Evolutionary conservation across 768 basidiomycete genomes (phyloP).

Genomic region (Suillus brevipes): DNA sequence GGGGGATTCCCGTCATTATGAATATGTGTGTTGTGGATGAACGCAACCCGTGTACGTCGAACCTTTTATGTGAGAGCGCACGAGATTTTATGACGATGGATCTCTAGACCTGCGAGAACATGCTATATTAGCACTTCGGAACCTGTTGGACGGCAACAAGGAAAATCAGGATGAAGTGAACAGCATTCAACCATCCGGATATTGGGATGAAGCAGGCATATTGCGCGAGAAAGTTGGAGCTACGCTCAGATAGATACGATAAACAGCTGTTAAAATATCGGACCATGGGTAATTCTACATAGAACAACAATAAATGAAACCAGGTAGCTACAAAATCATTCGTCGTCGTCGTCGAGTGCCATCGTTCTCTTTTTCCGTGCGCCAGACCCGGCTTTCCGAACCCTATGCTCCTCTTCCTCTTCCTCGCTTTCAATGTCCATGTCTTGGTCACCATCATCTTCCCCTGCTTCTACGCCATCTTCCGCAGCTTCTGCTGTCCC

Average conservation of each 20-base stretch:
- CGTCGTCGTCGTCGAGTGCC: slow-evolving; percentile 61
- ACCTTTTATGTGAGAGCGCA: background rate
- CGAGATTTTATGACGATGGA: background rate
- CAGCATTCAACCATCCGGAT: slow-evolving; percentile 61
- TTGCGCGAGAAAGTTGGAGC: slow-evolving; percentile 42
- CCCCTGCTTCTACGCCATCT: slow-evolving; percentile 24
- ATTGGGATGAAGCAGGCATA: slow-evolving; percentile 59
- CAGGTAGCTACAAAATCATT: slow-evolving; percentile 40
- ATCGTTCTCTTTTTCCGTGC: slow-evolving; percentile 59
- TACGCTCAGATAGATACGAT: slow-evolving; percentile 26
- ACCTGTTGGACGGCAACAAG: slow-evolving; percentile 70
- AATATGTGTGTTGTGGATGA: slow-evolving; percentile 90
- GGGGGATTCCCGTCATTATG: slow-evolving; percentile 81
- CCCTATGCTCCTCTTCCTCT: slow-evolving; percentile 69
- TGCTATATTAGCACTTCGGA: slow-evolving; percentile 81
- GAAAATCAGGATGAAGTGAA: slow-evolving; percentile 83
- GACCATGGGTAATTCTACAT: background rate
- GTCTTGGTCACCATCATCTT: slow-evolving; percentile 41
- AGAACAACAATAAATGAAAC: slow-evolving; percentile 2
- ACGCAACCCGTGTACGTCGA: slow-evolving; percentile 82
- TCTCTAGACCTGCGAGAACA: slow-evolving; percentile 79
- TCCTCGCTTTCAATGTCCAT: slow-evolving; percentile 78
- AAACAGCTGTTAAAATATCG: background rate
- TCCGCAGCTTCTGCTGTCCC: slow-evolving; percentile 18
- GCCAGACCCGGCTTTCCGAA: slow-evolving; percentile 54